Base-by-base conservation (phyloP, 148 eudicot genomes). In the Amaranthus cruentus region DNA sequence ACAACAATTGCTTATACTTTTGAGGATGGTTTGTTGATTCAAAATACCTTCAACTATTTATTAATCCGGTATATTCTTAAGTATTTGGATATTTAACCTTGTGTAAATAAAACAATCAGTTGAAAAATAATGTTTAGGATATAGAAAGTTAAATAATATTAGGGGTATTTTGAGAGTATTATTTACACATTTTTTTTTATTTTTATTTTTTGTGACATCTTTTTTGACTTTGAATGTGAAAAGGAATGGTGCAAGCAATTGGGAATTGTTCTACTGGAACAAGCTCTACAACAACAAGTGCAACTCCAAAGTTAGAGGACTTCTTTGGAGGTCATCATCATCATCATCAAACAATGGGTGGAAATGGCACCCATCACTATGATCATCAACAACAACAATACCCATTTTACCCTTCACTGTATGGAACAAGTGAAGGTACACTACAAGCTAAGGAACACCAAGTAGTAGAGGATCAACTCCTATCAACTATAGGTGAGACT, bases 231-330 rank as follows among this genome's bases (percentile, higher is more conserved):
- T 57, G 67, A 67, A 57, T 57, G 48, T 54, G 44, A 66, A 75
- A 65, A 89, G 91, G 89, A 73, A 81, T 88, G 80, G 88, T 83
- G 67, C 82, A 78, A 76, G 81, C 63, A 61, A 69, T 88, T 44
- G 61, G 73, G 52, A 76, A 68, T 53, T 71, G 73, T 43, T 70
- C 79, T 14, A 71, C 68, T 42, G 73, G 76, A 46, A 57, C 49
- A 18, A 48, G 46, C 13, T 14, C 55, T 18, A 54, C 75, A 15
- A 67, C 58, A 12, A 47, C 69, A 43, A 21, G 46, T 62, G 71
- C 51, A 55, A 79, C 88, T 51, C 98, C 98, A 60, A 93, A 93
- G 78, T 82, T 91, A 9, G 98, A 91, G 70, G 89, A 91, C 68
- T 93, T 93, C 83, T 87, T 93, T 73, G 96, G 98, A 13, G 82